Base-by-base conservation (phyloP, 176 grass and related monocot species). In the Leersia perrieri region DNA sequence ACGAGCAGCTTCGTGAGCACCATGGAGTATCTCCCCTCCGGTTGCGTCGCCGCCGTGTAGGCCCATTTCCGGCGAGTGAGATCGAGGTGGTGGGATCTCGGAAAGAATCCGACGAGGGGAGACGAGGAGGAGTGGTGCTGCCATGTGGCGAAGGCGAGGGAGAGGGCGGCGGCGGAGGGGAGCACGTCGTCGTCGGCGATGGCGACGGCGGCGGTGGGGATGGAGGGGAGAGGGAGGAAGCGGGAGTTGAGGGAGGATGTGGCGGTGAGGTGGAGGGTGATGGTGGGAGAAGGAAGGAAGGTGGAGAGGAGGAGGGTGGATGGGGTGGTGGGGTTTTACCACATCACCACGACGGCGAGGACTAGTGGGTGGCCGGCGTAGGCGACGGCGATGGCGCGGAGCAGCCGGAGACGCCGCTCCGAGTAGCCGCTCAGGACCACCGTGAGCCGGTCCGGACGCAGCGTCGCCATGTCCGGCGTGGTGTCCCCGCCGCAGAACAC, bases 1-100 rank as follows among this genome's bases (percentile, higher is more conserved):
- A 99, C 69, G 72, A 99, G 66, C 30, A 99, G 84, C 82, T 95
- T 99, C 20, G 88, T 93, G 63, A 99, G 96, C 38, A 99, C 86
- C 67, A 99, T 93, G 33, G 92, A 99, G 88, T 95, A 95, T 42
- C 92, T 87, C 0, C 82, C 87, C 0, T 80, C 87, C 9, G 77
- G 90, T 51, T 93, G 79, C 62, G 85, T 35, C 72, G 85, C 42
- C 72, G 83, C 78, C 33, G 84, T 57, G 88, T 95, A 98, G 23
- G 82, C 88, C 96, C 92, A 98, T 36, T 74, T 34, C 6, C 90
- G 49, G 16, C n/a, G 26, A 32, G 75, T 51, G 23, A 95, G 85
- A 77, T 98, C 92, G 13, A 95, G 72, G 71, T 91, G 86, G 86
- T 98, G 96, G 25, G 92, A 89, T 60, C 96, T 74, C 13, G 90